Evolutionary conservation across 2,329 filamentous ascomycete species (phyloP).

Genomic region (Claviceps paspali): DNA sequence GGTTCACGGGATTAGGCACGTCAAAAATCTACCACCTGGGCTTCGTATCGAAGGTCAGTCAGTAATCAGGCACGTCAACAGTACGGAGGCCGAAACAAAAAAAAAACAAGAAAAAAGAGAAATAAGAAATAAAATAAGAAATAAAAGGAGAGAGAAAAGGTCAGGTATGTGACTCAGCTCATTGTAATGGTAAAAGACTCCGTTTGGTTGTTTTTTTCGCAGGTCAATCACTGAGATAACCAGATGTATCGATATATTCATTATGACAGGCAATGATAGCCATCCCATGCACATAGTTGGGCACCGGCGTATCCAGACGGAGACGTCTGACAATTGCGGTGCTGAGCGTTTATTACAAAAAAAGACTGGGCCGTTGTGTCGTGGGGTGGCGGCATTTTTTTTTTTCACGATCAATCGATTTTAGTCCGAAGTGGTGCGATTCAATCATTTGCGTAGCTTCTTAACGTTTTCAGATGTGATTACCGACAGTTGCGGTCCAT

Average conservation of each 20-base stretch:
- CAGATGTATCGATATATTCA: not conserved
- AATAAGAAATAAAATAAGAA: too few species aligned
- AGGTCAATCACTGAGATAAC: not conserved
- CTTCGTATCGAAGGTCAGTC: not conserved
- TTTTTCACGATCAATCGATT: slow-evolving; percentile 19
- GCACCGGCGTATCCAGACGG: not conserved
- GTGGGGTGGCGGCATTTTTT: slow-evolving; percentile 15
- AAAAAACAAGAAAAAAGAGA: not conserved
- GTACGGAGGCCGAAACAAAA: not conserved
- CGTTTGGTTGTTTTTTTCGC: not conserved
- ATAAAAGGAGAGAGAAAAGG: too few species aligned
- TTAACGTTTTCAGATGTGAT: slow-evolving; percentile 8
- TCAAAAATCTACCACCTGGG: not conserved
- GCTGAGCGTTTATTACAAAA: slow-evolving; percentile 18
- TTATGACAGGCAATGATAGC: not conserved
- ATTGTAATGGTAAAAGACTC: not conserved
- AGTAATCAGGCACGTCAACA: not conserved
- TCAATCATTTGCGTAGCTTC: slow-evolving; percentile 4
- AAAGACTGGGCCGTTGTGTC: slow-evolving; percentile 14
- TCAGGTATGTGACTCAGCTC: slow-evolving; percentile 4
- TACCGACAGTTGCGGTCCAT: slow-evolving; percentile 14
- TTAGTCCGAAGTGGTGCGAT: slow-evolving; percentile 9
- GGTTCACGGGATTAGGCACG: not conserved
- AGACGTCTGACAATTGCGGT: slow-evolving; percentile 4
- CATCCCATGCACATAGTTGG: not conserved